A percentile compares a stretch with the other conserved stretches of the same genome.
phyloP scores from a whole-genome alignment of 441 rosid genomes.

The Corymbia calophylla region DNA sequence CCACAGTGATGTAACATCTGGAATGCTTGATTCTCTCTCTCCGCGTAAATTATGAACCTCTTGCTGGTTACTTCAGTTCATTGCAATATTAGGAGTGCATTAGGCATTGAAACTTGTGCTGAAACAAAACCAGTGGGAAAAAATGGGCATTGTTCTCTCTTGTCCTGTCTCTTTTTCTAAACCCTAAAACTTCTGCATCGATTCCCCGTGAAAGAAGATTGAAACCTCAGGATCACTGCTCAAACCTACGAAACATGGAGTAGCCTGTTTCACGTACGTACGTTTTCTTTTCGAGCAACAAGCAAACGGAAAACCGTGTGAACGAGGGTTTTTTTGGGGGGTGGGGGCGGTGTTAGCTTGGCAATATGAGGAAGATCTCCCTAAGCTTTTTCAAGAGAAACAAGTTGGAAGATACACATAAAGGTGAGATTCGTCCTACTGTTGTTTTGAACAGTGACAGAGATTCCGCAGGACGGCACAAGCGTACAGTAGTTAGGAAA shows the following conservation, averaged over 20 bases:
- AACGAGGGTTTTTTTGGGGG: background rate
- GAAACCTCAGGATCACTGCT: background rate
- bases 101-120: background rate
- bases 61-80: background rate
- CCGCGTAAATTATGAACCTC: background rate
- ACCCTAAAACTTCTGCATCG: background rate
- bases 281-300: background rate
- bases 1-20: background rate
- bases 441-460: background rate
- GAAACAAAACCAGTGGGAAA: background rate
- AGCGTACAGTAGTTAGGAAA: background rate
- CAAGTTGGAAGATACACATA: background rate
- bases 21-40: background rate
- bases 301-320: background rate
- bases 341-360: background rate
- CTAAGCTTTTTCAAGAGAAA: background rate
- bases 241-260: background rate
- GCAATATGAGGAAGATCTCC: background rate
- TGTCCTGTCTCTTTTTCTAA: background rate
- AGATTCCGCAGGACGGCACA: background rate
- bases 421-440: slow-evolving; percentile 1
- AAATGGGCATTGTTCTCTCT: background rate
- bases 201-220: background rate
- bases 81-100: background rate
- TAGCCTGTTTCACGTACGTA: background rate